A percentile compares a stretch with the other conserved stretches of the same genome.
phyloP scores from a whole-genome alignment of 2,329 filamentous ascomycete genomes.

The Cladophialophora psammophila region DNA sequence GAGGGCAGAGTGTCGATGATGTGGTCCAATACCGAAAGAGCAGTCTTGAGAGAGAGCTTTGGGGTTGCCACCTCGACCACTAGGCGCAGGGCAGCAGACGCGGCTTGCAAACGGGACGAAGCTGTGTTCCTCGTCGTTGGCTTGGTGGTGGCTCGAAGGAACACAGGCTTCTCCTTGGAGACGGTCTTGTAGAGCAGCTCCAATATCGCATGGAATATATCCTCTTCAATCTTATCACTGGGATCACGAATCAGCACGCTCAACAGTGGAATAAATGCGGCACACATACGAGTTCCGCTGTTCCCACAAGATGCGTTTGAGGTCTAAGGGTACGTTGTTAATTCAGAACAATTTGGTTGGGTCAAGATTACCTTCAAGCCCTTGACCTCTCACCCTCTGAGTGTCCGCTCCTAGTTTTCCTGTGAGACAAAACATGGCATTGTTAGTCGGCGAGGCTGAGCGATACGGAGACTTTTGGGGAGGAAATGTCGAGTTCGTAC shows the following conservation, averaged over 20 bases:
- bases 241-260: slow-evolving; percentile 5
- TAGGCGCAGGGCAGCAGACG: slow-evolving; percentile 74
- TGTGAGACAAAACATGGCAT: slow-evolving; percentile 27
- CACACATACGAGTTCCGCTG: slow-evolving; percentile 48
- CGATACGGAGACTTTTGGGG: slow-evolving; percentile 30
- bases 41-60: slow-evolving; percentile 76
- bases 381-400: slow-evolving; percentile 45
- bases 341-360: background rate
- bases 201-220: slow-evolving; percentile 80
- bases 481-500: slow-evolving; percentile 45
- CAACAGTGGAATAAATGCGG: background rate
- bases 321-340: slow-evolving; percentile 49
- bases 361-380: slow-evolving; percentile 54
- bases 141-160: slow-evolving; percentile 60
- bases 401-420: slow-evolving; percentile 47
- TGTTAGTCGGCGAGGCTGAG: slow-evolving; percentile 32
- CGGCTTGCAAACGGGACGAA: slow-evolving; percentile 68
- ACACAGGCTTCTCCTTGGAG: slow-evolving; percentile 72
- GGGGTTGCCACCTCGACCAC: slow-evolving; percentile 73
- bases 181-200: slow-evolving; percentile 79
- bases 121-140: slow-evolving; percentile 60
- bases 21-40: slow-evolving; percentile 80
- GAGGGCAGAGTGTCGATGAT: slow-evolving; percentile 76
- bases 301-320: slow-evolving; percentile 64
- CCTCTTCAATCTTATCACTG: slow-evolving; percentile 67